Base-by-base conservation (phyloP, 371 early-diverging fungal species). In the Rhizopus sp. region DNA sequence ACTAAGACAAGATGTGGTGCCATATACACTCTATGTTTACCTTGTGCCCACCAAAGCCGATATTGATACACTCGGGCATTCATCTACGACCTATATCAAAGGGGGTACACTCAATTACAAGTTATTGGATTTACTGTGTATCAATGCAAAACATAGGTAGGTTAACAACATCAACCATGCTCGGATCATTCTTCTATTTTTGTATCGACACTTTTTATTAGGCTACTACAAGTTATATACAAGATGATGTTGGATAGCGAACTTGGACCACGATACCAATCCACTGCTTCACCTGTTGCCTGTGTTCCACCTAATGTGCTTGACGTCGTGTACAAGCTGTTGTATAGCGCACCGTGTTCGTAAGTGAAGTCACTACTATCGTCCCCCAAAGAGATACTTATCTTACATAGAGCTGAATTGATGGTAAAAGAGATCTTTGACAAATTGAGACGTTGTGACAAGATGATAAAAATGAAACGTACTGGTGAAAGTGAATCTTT, bases 161-260 rank as follows among this genome's bases (percentile, higher is more conserved):
- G n/a, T 23, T 23, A 23, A 23, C 23, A 2, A 23, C 23, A 86
- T 77, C 80, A 72, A 45, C 7, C 50, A 55, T 8, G 29, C 15
- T 35, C 32, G 35, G 34, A 33, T 10, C 3, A n/a, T 33, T 44
- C 16, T 30, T 12, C 33, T 8, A 29, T 47, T 4, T 5, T 39
- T 38, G 33, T 40, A 32, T 32, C 29, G 31, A 7, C 17, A 40
- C 33, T 7, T 6, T 17, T 17, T 51, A 78, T 23, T 23, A 23
- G 87, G 53, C 66, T 92, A 49, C 62, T 89, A 46, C 86, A 89
- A 52, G 67, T 91, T 15, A 85, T 92, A 40, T 88, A 89, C 67
- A 92, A 88, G 64, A 90, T 89, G 90, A 88, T 88, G 88, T 69
- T 91, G 53, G 87, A 85, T 53, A 84, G 83, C 55, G 89, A 89